A percentile compares a stretch with the other conserved stretches of the same genome.
These are phyloP conservation scores for Combretum micranthum DNA, from an alignment of 345 rosid genomes.

Conservation along the genomic window DNA sequence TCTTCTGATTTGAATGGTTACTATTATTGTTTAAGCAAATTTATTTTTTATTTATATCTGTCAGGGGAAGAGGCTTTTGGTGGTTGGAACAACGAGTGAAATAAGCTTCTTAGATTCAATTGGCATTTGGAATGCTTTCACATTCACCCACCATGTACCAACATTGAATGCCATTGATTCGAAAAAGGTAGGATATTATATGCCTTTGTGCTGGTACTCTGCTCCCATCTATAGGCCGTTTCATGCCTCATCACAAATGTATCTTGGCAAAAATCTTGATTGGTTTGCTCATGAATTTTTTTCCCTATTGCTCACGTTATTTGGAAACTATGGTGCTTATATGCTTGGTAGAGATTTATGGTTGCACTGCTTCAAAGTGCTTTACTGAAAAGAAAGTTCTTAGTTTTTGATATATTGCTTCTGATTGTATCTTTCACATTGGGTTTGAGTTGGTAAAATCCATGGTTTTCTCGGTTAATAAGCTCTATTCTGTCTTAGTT, in stretches of 20 bases:
- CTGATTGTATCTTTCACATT: too few species aligned
- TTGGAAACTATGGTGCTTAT: too few species aligned
- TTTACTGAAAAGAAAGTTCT: too few species aligned
- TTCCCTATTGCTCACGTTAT: not conserved
- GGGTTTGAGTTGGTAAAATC: too few species aligned
- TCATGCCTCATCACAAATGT: too few species aligned
- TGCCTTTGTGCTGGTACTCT: slow-evolving; percentile 3
- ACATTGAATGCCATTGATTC: slow-evolving; percentile 64
- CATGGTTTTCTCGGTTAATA: too few species aligned
- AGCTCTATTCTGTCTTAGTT: too few species aligned
- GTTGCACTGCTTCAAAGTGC: too few species aligned
- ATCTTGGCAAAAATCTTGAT: too few species aligned
- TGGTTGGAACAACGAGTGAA: slow-evolving; percentile 92
- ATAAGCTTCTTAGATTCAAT: slow-evolving; percentile 71
- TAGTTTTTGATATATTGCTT: too few species aligned
- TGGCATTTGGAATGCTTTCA: slow-evolving; percentile 65
- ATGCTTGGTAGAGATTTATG: not conserved
- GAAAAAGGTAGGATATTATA: slow-evolving; percentile 49
- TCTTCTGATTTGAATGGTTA: not conserved
- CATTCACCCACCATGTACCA: slow-evolving; percentile 71
- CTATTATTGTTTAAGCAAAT: not conserved
- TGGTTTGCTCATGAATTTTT: not conserved
- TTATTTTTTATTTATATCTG: slow-evolving; percentile 6
- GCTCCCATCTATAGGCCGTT: not conserved
- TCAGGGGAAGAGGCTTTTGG: slow-evolving; percentile 89